Evolutionary conservation across 306 rosid species (phyloP), one percentile per base, ranked within the genome.

Genomic region (Quercus engelmannii): DNA sequence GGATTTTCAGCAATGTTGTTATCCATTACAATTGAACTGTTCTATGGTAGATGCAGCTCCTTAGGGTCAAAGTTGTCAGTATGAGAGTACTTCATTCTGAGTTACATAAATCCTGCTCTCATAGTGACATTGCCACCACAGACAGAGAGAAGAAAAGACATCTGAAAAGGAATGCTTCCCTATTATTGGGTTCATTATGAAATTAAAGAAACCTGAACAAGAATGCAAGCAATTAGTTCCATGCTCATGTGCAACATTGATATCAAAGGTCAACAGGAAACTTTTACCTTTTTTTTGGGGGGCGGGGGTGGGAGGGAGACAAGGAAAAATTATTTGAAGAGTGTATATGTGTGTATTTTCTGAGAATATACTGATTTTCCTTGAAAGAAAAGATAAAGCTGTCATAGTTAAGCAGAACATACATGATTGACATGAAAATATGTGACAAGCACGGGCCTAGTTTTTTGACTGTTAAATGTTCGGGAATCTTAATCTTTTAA

Each of bases 11-110:
- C 65, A 31, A 69, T 58, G 54, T 52, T 69, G 71, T 19, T 43
- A 86, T 83, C 85, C 90, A 89, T 91, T 80, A 46, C 65, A 83
- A 75, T 59, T 10, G 13, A 46, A 58, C 51, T 71, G 1, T 35
- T 33, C 61, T 49, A 82, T 69, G 69, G 69, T 82, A 79, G 80
- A 55, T 25, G 26, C 10, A 28, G 19, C 69, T 73, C 74, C 17
- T 56, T 8, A 10, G 70, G 73, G 23, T 80, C 69, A 64, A 72
- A 52, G 52, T 46, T 64, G 20, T n/a, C n/a, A 17, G 58, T 8
- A 79, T 74, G 73, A 65, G 13, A 43, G 11, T 76, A 65, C 74
- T 41, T 25, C 21, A 43, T 71, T 43, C 61, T 74, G 17, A 5
- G n/a, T 67, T 23, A 20, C 69, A 69, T 25, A 69, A 81, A 61